Evolutionary conservation across 2,329 filamentous ascomycete species (phyloP).

Genomic region (Annulohypoxylon truncatum): DNA sequence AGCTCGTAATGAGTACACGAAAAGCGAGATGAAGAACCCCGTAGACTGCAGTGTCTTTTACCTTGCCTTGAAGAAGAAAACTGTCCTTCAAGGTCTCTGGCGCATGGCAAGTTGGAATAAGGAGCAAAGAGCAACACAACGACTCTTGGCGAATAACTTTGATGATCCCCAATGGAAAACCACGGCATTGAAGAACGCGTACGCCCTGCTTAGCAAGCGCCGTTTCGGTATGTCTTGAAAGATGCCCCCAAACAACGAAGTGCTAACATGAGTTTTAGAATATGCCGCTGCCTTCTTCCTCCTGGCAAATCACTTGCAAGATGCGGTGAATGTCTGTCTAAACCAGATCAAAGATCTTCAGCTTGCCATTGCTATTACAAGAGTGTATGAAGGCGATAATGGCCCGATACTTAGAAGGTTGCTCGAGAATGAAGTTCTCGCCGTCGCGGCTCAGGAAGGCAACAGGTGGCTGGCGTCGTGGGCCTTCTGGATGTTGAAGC

Average conservation of each 20-base stretch:
- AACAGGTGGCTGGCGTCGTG: constrained; percentile 96
- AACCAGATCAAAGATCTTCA: constrained; percentile 91
- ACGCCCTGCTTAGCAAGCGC: constrained; percentile 89
- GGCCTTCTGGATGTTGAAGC: constrained; percentile 92
- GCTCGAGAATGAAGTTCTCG: constrained; percentile 82
- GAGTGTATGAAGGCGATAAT: constrained; percentile 88
- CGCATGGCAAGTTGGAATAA: constrained; percentile 90
- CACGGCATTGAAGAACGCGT: constrained; percentile 93
- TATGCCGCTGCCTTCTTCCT: constrained; percentile 98
- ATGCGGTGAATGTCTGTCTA: constrained; percentile 87
- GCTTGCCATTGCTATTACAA: constrained; percentile 86
- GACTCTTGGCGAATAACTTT: constrained; percentile 91
- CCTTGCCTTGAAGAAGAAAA: constrained; percentile 89
- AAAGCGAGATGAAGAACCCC: constrained; percentile 86
- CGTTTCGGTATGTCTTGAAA: constrained; percentile 73
- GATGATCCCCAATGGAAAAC: constrained; percentile 87
- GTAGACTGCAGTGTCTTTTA: constrained; percentile 93
- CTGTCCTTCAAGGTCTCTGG: constrained; percentile 91
- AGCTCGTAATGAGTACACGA: constrained; percentile 92
- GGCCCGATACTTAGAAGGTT: constrained; percentile 79
- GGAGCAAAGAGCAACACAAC: constrained; percentile 84
- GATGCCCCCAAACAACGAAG: not conserved
- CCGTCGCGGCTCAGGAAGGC: constrained; percentile 80
- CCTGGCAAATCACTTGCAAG: constrained; percentile 83
- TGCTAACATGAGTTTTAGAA: constrained; percentile 68